These are phyloP conservation scores for Aspergillus fructus DNA, from an alignment of 2,329 filamentous ascomycete species.

Conservation along the genomic window DNA sequence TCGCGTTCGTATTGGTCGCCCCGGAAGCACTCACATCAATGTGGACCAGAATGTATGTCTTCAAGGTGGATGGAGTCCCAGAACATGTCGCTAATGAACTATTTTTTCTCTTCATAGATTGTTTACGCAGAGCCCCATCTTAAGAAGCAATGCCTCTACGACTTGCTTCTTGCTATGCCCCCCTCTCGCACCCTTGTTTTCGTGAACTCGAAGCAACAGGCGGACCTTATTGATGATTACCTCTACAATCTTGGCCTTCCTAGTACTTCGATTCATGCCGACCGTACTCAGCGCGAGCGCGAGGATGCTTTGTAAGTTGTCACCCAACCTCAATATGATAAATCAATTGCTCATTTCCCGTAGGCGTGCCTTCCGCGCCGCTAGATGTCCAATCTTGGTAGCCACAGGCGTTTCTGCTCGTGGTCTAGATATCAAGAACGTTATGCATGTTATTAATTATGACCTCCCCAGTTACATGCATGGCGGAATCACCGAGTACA, in stretches of 20 bases:
- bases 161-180: constrained; percentile 68
- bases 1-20: constrained; percentile 81
- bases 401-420: constrained; percentile 84
- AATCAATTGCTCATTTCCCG: constrained; percentile 3
- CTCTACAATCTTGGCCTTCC: constrained; percentile 78
- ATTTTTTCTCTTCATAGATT: constrained; percentile 46
- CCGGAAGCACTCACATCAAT: constrained; percentile 78
- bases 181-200: constrained; percentile 85
- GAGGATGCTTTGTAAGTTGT: constrained; percentile 77
- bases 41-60: constrained; percentile 66
- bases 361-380: constrained; percentile 75
- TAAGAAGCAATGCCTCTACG: constrained; percentile 71
- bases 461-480: constrained; percentile 73
- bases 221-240: constrained; percentile 84
- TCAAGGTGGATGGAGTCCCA: not conserved
- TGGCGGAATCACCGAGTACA: constrained; percentile 91
- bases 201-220: constrained; percentile 75
- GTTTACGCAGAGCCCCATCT: constrained; percentile 62
- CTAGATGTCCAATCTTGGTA: constrained; percentile 74
- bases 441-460: constrained; percentile 91
- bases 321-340: not conserved
- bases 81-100: not conserved
- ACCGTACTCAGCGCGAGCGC: constrained; percentile 84
- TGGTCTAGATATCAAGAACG: constrained; percentile 82
- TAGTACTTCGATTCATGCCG: constrained; percentile 82